Conservation (phyloP, 139 green algal species). For the Mychonastes homosphaera region DNA sequence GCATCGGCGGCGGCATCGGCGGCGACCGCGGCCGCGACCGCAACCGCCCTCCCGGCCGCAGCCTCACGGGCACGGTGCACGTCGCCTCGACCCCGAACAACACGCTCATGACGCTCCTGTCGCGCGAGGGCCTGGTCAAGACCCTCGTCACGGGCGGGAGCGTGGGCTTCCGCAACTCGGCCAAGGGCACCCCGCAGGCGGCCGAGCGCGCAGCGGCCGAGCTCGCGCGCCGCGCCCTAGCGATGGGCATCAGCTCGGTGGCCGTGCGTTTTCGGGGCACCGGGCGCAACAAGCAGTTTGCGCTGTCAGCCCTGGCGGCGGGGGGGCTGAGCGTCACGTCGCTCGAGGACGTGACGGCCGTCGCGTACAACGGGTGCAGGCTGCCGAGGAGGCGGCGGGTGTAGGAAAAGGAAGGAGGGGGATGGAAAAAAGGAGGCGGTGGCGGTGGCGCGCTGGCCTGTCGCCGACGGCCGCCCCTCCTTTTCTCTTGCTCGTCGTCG, state of each 20-base stretch:
- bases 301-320: conserved; percentile 27
- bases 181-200: conserved; percentile 28
- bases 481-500: no score
- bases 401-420: no score
- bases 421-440: no score
- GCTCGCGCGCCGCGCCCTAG: conserved; percentile 30
- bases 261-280: conserved; percentile 35
- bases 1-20: no score
- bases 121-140: conserved; percentile 24
- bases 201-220: conserved; percentile 39
- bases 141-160: conserved; percentile 22
- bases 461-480: no score
- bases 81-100: conserved; percentile 47
- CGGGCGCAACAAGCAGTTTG: conserved; percentile 41
- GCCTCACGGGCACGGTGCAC: conserved; percentile 42
- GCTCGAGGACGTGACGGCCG: conserved; percentile 41
- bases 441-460: no score
- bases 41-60: no score
- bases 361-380: conserved; percentile 47
- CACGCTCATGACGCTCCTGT: conserved; percentile 33
- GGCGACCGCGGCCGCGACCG: no score
- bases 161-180: conserved; percentile 31
- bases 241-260: conserved; percentile 29
- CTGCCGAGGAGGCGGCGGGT: conserved; percentile 32
- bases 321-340: conserved; percentile 30